These are phyloP conservation scores for Gracilaria vermiculophylla DNA, from an alignment of 23 red algal genomes.

Conservation along the genomic window DNA sequence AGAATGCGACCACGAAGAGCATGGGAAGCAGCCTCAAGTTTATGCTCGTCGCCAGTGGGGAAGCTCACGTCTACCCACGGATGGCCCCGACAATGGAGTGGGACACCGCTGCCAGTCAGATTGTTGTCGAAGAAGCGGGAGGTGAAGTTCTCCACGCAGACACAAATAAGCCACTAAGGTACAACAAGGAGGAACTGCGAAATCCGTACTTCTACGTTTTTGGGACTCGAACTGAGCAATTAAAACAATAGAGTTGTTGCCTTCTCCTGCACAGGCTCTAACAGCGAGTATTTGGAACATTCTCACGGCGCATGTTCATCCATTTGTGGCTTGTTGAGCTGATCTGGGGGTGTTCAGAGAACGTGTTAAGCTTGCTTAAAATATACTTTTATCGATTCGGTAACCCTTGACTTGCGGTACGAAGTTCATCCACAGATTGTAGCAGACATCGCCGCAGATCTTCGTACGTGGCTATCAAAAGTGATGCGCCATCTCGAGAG, in stretches of 20 bases:
- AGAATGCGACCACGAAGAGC: slow-evolving; percentile 59
- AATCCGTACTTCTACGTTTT: slow-evolving; percentile 78
- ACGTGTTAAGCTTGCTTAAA: not conserved
- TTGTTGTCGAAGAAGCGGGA: slow-evolving; percentile 80
- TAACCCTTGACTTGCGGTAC: slow-evolving; percentile 11
- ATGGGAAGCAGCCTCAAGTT: slow-evolving; percentile 86
- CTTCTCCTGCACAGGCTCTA: no score
- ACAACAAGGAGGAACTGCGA: slow-evolving; percentile 73
- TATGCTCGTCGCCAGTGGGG: slow-evolving; percentile 71
- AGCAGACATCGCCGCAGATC: slow-evolving; percentile 74
- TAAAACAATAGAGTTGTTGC: not conserved
- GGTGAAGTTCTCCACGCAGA: slow-evolving; percentile 60
- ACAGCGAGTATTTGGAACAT: not conserved
- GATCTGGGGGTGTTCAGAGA: not conserved
- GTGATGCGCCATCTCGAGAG: slow-evolving; percentile 65
- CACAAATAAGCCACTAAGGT: slow-evolving; percentile 70
- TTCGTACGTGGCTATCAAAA: slow-evolving; percentile 71
- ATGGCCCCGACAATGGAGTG: slow-evolving; percentile 89
- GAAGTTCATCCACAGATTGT: slow-evolving; percentile 60
- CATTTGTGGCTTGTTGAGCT: not conserved
- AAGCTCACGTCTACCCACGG: slow-evolving; percentile 79
- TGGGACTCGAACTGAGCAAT: slow-evolving; percentile 8
- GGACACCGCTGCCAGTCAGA: slow-evolving; percentile 85
- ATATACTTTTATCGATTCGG: slow-evolving; percentile 27
- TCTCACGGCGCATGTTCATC: not conserved